Evolutionary conservation across 805 yeast genomes (phyloP).

Genomic region (Komagataella mondaviorum): DNA sequence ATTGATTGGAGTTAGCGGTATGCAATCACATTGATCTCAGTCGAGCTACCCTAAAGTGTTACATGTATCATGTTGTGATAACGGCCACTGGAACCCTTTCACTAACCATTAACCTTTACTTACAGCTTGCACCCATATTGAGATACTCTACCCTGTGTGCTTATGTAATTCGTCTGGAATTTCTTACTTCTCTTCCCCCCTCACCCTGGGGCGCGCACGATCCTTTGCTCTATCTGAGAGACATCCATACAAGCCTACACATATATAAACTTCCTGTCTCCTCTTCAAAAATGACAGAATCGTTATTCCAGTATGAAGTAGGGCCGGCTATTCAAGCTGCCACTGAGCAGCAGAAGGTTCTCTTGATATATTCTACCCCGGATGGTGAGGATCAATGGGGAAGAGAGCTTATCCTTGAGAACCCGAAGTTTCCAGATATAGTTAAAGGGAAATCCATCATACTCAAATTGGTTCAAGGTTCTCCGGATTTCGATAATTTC

Average conservation of each 20-base stretch:
- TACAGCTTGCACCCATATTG: too few relatives aligned
- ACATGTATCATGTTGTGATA: too few relatives aligned
- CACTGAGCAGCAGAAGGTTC: background rate
- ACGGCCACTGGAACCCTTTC: background rate
- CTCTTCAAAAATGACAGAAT: background rate
- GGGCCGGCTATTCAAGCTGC: background rate
- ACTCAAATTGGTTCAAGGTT: slow-evolving; percentile 21
- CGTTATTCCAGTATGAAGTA: background rate
- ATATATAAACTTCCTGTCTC: background rate
- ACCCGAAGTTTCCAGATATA: background rate
- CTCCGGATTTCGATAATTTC: slow-evolving; percentile 29
- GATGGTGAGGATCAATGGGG: background rate
- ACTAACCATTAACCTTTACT: background rate
- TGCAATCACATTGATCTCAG: too few relatives aligned
- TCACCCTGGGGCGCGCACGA: background rate
- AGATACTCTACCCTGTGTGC: background rate
- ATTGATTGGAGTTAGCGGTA: too few relatives aligned
- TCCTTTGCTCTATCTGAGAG: background rate
- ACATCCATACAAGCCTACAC: background rate
- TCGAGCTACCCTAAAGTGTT: too few relatives aligned
- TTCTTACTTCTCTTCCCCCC: background rate
- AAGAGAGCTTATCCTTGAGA: background rate
- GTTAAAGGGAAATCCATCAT: slow-evolving; percentile 11
- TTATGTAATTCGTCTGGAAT: background rate
- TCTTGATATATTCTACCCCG: background rate